Evolutionary conservation across 805 yeast genomes (phyloP).

Genomic region (Yarrowia bubula): DNA sequence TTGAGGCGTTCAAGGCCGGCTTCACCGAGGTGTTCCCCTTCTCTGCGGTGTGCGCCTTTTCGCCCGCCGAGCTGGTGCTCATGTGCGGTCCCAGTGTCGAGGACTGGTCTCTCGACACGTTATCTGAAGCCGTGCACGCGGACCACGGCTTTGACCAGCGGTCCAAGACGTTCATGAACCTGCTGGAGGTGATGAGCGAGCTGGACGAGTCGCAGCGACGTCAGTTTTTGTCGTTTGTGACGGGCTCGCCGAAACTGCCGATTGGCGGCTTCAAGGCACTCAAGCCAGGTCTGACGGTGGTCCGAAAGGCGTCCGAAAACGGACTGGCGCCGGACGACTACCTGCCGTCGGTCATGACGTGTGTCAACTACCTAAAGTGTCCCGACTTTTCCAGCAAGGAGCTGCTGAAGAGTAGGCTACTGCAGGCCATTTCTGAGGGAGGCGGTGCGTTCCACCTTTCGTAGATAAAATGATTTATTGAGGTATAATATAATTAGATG

Average conservation of each 20-base stretch:
- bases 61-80: constrained; percentile 68
- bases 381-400: constrained; percentile 73
- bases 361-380: constrained; percentile 88
- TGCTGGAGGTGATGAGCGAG: constrained; percentile 60
- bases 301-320: constrained; percentile 60
- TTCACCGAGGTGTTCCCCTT: constrained; percentile 82
- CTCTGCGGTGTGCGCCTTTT: constrained; percentile 64
- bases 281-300: constrained; percentile 83
- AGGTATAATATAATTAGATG: neutral
- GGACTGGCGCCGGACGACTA: constrained; percentile 74
- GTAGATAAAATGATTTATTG: constrained; percentile 36
- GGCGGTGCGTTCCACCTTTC: constrained; percentile 83
- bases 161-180: constrained; percentile 57
- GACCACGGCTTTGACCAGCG: constrained; percentile 86
- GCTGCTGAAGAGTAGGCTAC: constrained; percentile 56
- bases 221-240: constrained; percentile 76
- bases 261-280: constrained; percentile 87
- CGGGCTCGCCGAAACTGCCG: constrained; percentile 92
- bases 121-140: constrained; percentile 64
- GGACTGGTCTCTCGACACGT: constrained; percentile 68
- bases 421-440: constrained; percentile 81
- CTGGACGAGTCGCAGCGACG: constrained; percentile 60
- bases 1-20: constrained; percentile 70
- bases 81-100: constrained; percentile 78
- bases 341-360: constrained; percentile 96